Evolutionary conservation across 2,329 filamentous ascomycete genomes (phyloP).

Genomic region (Aspergillus floridensis): DNA sequence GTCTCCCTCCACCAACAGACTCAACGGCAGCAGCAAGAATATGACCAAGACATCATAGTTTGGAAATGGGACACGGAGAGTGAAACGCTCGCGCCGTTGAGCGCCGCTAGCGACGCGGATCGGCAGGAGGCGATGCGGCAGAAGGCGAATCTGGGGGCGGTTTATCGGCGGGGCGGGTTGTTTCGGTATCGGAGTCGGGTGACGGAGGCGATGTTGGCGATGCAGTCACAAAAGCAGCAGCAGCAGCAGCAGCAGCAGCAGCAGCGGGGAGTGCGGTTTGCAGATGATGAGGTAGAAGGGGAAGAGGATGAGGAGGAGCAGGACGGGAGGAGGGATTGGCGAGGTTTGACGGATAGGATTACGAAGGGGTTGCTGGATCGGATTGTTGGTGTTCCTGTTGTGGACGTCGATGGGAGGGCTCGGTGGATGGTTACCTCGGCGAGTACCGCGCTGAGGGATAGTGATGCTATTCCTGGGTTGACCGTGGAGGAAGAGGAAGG

Average conservation of each 20-base stretch:
- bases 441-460: conserved; percentile 55
- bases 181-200: conserved; percentile 42
- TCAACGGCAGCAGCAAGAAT: conserved; percentile 14
- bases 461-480: conserved; percentile 61
- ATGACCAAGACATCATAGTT: conserved; percentile 47
- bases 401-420: conserved; percentile 41
- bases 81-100: conserved; percentile 38
- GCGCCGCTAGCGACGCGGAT: conserved; percentile 31
- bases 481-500: conserved; percentile 19
- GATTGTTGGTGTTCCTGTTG: conserved; percentile 45
- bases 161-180: conserved; percentile 53
- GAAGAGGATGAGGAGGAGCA: conserved; percentile 28
- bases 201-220: conserved; percentile 42
- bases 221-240: background rate
- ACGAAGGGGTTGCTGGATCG: conserved; percentile 50
- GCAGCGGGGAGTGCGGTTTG: background rate
- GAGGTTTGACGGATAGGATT: conserved; percentile 51
- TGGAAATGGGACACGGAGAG: conserved; percentile 53
- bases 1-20: conserved; percentile 7
- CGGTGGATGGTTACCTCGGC: conserved; percentile 58
- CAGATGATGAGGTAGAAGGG: background rate
- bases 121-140: conserved; percentile 51
- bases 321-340: conserved; percentile 55
- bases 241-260: background rate
- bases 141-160: conserved; percentile 55